Percentiles rank a stretch among this genome's conserved stretches.
Evolutionary conservation across 352 stramenopile genomes (phyloP).

Genomic region (Aphanomyces invadans): DNA sequence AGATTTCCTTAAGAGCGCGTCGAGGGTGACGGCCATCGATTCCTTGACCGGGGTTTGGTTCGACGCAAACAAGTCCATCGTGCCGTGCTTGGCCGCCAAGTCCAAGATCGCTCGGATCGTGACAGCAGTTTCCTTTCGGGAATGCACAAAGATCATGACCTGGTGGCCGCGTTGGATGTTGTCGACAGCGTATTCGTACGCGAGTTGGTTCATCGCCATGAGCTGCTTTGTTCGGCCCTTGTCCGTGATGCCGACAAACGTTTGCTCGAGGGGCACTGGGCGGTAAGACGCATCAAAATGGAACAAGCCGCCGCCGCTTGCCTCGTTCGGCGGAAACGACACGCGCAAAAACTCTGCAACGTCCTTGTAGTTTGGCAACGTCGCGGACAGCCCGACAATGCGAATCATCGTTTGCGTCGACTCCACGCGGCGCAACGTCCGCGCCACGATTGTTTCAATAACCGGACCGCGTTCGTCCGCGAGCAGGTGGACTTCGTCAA

Average conservation of each 20-base stretch:
- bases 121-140: conserved; percentile 94
- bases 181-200: conserved; percentile 55
- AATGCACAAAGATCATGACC: conserved; percentile 99
- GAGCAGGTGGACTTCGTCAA: conserved; percentile 99
- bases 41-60: conserved; percentile 15
- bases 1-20: conserved; percentile 85
- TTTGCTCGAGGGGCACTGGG: conserved; percentile 97
- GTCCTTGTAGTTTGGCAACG: conserved; percentile 98
- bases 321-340: conserved; percentile 45
- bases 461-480: conserved; percentile 97
- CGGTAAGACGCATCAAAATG: conserved; percentile 97
- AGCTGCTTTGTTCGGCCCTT: conserved; percentile 32
- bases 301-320: conserved; percentile 84
- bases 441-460: conserved; percentile 98
- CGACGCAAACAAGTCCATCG: conserved; percentile 25
- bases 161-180: conserved; percentile 65
- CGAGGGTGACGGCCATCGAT: conserved; percentile 42
- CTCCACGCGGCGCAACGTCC: conserved; percentile 96
- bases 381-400: conserved; percentile 97
- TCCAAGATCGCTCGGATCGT: conserved; percentile 92
- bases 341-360: conserved; percentile 97
- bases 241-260: conserved; percentile 94
- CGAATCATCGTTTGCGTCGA: conserved; percentile 95
- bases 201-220: conserved; percentile 79
- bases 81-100: conserved; percentile 43